Evolutionary conservation across 208 protist species (phyloP), one percentile per base, ranked within the genome.

Genomic region (Crithidia expoeki): DNA sequence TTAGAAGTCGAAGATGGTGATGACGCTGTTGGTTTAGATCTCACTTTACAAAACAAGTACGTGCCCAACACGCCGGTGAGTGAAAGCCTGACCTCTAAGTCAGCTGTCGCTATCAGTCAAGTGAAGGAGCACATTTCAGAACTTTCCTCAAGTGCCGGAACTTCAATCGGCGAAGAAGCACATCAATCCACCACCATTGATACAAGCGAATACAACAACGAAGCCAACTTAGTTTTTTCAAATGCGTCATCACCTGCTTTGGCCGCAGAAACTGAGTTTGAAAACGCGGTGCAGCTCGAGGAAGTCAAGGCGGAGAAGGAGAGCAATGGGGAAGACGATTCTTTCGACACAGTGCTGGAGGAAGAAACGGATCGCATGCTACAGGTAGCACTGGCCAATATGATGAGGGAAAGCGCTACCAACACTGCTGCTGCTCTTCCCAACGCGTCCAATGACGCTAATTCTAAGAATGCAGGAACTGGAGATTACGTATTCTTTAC

Each of bases 301-400:
- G 21, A 38, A 5, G 32, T 4, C 7, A 21, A 65, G 14, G 21
- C n/a, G 4, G 36, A 27, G 7, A 34, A 32, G 0, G 34, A 49
- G 9, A 33, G 46, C 21, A 49, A 65, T 11, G 57, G 64, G 3
- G 67, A 76, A 3, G 72, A 67, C 3, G 72, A 40, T 21, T 70
- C 72, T 0, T 51, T 76, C 42, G 72, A 76, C 27, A 58, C 55
- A 1, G 57, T 76, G 55, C 36, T 71, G 6, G 66, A 79, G 27
- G 66, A 79, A 51, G 67, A 79, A 53, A 56, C 73, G 53, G 61
- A 73, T 11, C 59, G 59, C 21, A 47, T 74, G 58, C 57, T 61
- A 44, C 47, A 27, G 30, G 73, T 38, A 19, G 73, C 73, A 16
- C 32, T 68, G 27, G 23, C 51, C 14, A 68, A 60, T 38, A 63